Evolutionary conservation across 2,329 filamentous ascomycete species (phyloP), one percentile per base, ranked within the genome.

Genomic region (Anthostomella pinea): DNA sequence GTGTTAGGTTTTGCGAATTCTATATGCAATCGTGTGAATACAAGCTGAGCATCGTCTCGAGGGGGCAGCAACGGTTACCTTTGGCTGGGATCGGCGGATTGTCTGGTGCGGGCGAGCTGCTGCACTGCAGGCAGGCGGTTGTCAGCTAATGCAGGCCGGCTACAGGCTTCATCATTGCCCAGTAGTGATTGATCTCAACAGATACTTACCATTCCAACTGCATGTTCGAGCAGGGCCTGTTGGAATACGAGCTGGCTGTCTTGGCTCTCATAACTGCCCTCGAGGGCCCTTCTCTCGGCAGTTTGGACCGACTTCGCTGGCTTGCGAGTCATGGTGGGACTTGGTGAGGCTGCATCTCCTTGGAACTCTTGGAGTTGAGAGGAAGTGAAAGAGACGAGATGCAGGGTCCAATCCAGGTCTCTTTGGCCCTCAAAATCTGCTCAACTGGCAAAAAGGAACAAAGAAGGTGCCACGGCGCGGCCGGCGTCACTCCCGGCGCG

Each of bases 191-290:
- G 21, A 33, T 25, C 23, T 25, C 35, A 25, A 38, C 32, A 19
- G 11, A 15, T 33, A 51, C 57, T 53, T 43, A 59, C 56, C 45
- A 54, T 43, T 18, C 56, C 56, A 15, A 58, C 40, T 16, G 50
- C 53, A 42, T 57, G 49, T 21, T 52, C 36, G 10, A 40, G 35
- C 19, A 53, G 48, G 13, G 46, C 38, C 24, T 39, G 41, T 5
- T 49, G 35, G 19, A 59, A 39, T 28, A 49, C 33, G 5, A 37
- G 43, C 29, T 57, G 56, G 28, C 54, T 58, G 20, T 56, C 53
- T 43, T 59, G 53, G 33, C 53, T 58, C 18, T 58, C 53, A 29
- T 51, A 50, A 13, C 53, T 38, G 19, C 49, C 43, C 8, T 30
- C 31, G 14, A 53, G 37, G 11, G 45, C 44, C 16, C 32, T 36